Evolutionary conservation across 768 basidiomycete genomes (phyloP).

Genomic region (Coprinopsis cinerea): DNA sequence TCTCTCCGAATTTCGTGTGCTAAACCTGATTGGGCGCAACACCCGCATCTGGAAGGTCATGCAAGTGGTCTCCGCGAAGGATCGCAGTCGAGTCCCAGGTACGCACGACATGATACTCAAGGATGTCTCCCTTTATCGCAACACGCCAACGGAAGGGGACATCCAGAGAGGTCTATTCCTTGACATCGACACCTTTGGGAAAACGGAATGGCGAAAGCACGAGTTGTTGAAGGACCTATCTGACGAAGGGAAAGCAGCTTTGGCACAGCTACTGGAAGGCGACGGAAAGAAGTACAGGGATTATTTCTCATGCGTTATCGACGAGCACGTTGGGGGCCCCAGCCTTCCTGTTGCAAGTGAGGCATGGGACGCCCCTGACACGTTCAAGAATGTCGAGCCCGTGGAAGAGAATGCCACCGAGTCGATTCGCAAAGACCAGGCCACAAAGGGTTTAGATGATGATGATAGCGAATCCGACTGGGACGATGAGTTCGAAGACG

Average conservation of each 20-base stretch:
- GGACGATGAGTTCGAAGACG: no score
- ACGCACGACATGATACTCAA: not conserved
- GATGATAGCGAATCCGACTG: no score
- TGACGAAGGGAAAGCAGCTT: not conserved
- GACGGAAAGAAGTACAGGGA: no score
- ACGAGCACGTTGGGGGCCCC: no score
- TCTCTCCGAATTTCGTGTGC: not conserved
- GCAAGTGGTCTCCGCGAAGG: not conserved
- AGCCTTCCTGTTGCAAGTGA: no score
- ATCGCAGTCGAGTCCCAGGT: not conserved
- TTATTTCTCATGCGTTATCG: no score
- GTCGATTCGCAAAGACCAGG: no score
- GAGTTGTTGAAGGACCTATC: not conserved
- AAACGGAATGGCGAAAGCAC: not conserved
- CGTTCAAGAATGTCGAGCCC: no score
- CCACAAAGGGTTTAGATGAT: no score
- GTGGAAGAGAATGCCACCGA: no score
- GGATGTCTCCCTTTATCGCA: conserved; percentile 1
- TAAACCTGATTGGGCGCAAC: not conserved
- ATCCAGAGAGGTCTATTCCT: not conserved
- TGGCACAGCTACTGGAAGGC: no score
- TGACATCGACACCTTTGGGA: not conserved
- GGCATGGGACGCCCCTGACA: no score
- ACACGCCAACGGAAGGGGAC: not conserved
- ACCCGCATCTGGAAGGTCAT: conserved; percentile 1